phyloP scores from a whole-genome alignment of 768 basidiomycete species.

The Pulveroboletus sp. region DNA sequence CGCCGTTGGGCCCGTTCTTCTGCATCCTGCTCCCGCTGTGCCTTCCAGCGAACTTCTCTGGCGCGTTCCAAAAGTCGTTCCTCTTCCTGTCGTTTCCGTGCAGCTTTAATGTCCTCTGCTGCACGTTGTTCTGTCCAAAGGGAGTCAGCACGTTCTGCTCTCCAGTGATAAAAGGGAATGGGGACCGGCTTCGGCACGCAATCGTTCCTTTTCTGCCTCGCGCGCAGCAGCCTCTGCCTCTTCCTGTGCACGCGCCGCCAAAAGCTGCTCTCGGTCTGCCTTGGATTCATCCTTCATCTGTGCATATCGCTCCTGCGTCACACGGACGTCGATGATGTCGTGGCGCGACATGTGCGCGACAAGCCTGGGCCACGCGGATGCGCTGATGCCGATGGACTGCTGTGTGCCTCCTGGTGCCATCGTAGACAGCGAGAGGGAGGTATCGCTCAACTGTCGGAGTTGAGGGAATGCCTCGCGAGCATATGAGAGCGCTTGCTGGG shows the following conservation, averaged over 20 bases:
- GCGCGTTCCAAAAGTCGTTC: conserved; percentile 44
- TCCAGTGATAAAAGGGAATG: conserved; percentile 3
- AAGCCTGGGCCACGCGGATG: too few relatives aligned
- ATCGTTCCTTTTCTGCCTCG: conserved; percentile 41
- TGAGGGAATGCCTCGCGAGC: too few relatives aligned
- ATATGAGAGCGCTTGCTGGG: too few relatives aligned
- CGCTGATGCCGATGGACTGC: too few relatives aligned
- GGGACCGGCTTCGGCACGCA: conserved; percentile 52
- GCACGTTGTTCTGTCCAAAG: conserved; percentile 44
- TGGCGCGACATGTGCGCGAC: too few relatives aligned
- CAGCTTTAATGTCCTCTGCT: conserved; percentile 54
- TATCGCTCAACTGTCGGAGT: too few relatives aligned
- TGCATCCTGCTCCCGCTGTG: conserved; percentile 71
- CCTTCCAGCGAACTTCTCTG: conserved; percentile 58
- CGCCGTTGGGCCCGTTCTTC: conserved; percentile 42
- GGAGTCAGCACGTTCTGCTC: conserved; percentile 6
- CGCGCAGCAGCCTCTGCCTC: conserved; percentile 20
- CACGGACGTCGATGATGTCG: too few relatives aligned
- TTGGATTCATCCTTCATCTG: conserved; percentile 74
- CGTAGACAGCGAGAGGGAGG: too few relatives aligned
- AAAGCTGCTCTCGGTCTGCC: conserved; percentile 48
- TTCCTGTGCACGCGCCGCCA: conserved; percentile 48
- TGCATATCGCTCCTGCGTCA: too few relatives aligned
- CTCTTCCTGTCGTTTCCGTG: conserved; percentile 60
- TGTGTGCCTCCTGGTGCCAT: too few relatives aligned